Percentiles rank a stretch among this genome's conserved stretches.
phyloP scores from a whole-genome alignment of 768 basidiomycete genomes.

The Rhizopogon vinicolor region DNA sequence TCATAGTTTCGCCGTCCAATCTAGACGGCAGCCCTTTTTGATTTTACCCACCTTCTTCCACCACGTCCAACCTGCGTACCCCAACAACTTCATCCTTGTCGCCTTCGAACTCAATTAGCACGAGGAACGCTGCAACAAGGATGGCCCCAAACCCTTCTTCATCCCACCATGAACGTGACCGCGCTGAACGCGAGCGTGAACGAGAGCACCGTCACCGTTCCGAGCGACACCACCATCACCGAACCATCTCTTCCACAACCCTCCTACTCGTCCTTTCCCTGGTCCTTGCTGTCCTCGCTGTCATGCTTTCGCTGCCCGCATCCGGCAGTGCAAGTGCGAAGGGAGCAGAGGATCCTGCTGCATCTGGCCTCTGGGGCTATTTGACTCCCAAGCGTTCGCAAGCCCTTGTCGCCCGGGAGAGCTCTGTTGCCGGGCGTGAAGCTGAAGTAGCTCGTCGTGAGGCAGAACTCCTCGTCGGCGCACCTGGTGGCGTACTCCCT shows the following conservation, averaged over 20 bases:
- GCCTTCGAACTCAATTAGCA: constrained; percentile 59
- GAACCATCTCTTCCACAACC: constrained; percentile 87
- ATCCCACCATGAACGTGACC: constrained; percentile 65
- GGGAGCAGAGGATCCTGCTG: constrained; percentile 32
- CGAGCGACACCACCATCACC: constrained; percentile 70
- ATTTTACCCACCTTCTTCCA: constrained; percentile 29
- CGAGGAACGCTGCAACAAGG: constrained; percentile 41
- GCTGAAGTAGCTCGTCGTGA: constrained; percentile 88
- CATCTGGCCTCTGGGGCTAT: constrained; percentile 62
- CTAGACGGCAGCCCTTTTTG: neutral
- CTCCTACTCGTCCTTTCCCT: constrained; percentile 83
- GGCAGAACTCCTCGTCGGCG: constrained; percentile 78
- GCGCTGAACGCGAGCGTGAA: constrained; percentile 44
- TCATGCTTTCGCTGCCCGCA: constrained; percentile 84
- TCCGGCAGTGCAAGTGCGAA: constrained; percentile 30
- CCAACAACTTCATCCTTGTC: constrained; percentile 71
- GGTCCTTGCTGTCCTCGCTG: constrained; percentile 81
- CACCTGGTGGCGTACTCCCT: constrained; percentile 75
- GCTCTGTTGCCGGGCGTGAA: constrained; percentile 75
- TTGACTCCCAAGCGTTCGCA: constrained; percentile 82
- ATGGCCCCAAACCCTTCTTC: constrained; percentile 82
- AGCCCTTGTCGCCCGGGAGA: constrained; percentile 74
- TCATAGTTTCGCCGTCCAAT: neutral
- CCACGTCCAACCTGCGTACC: constrained; percentile 63
- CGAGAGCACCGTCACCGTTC: constrained; percentile 49